These are phyloP conservation scores for Boletus rubroflammeus DNA, from an alignment of 768 basidiomycete genomes.

Conservation along the genomic window DNA sequence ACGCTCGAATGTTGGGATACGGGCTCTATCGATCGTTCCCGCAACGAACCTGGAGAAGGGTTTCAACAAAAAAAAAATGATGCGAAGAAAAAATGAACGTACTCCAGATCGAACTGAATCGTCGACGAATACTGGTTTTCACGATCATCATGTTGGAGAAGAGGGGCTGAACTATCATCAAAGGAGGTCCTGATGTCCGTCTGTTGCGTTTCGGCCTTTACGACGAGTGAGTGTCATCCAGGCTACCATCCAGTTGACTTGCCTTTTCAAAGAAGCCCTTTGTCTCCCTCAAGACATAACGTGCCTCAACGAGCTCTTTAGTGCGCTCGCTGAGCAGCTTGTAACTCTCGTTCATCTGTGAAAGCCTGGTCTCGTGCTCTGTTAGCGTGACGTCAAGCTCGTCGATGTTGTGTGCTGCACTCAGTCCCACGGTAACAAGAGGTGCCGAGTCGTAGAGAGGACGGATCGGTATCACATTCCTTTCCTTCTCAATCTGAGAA, in stretches of 20 bases:
- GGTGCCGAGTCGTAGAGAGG: constrained; percentile 85
- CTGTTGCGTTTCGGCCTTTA: constrained; percentile 74
- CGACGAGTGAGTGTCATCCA: constrained; percentile 6
- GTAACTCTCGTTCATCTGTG: constrained; percentile 92
- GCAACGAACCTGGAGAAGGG: constrained; percentile 73
- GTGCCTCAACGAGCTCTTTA: constrained; percentile 86
- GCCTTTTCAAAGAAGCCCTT: constrained; percentile 94
- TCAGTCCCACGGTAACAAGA: constrained; percentile 84
- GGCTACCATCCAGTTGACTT: constrained; percentile 17
- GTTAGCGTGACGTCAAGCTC: constrained; percentile 84
- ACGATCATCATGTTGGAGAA: constrained; percentile 88
- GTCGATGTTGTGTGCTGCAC: constrained; percentile 90
- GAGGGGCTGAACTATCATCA: constrained; percentile 86
- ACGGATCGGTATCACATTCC: constrained; percentile 76
- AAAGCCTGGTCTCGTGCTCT: constrained; percentile 81
- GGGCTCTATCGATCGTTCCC: constrained; percentile 90
- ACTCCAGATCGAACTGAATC: constrained; percentile 88
- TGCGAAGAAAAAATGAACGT: constrained; percentile 23
- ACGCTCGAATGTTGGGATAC: constrained; percentile 92
- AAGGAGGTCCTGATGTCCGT: constrained; percentile 82
- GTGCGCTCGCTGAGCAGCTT: constrained; percentile 82
- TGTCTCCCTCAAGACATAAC: constrained; percentile 92
- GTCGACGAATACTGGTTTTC: constrained; percentile 56
- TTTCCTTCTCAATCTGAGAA: constrained; percentile 81
- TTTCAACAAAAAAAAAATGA: neutral